These are phyloP conservation scores for Bacidia rubella DNA, from an alignment of 495 filamentous ascomycete genomes.

Conservation along the genomic window DNA sequence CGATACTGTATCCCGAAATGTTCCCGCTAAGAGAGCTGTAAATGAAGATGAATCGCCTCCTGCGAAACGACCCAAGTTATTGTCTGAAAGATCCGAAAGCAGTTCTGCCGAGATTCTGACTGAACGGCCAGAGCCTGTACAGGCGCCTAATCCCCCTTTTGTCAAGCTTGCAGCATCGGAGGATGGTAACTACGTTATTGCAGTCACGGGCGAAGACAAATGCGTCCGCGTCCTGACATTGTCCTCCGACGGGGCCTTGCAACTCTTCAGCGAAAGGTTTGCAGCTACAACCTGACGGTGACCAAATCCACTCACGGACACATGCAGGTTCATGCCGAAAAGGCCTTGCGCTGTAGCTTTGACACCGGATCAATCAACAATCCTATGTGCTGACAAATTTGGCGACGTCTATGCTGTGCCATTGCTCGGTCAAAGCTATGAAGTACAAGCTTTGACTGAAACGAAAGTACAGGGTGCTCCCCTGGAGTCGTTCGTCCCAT, in stretches of 20 bases:
- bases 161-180: slow-evolving; percentile 37
- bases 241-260: slow-evolving; percentile 42
- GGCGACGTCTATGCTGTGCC: slow-evolving; percentile 92
- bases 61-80: slow-evolving; percentile 37
- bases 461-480: slow-evolving; percentile 1
- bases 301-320: slow-evolving; percentile 9
- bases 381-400: slow-evolving; percentile 83
- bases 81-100: slow-evolving; percentile 17
- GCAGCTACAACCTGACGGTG: neutral
- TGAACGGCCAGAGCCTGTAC: slow-evolving; percentile 15
- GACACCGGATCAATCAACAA: slow-evolving; percentile 49
- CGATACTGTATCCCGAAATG: neutral
- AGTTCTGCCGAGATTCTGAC: slow-evolving; percentile 16
- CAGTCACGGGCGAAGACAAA: slow-evolving; percentile 81
- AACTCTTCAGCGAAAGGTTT: slow-evolving; percentile 61
- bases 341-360: slow-evolving; percentile 63
- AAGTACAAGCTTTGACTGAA: neutral
- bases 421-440: slow-evolving; percentile 30
- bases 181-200: slow-evolving; percentile 53
- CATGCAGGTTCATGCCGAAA: slow-evolving; percentile 69
- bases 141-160: slow-evolving; percentile 20
- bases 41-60: slow-evolving; percentile 29
- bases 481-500: slow-evolving; percentile 33
- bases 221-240: slow-evolving; percentile 68
- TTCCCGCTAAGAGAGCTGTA: neutral